Evolutionary conservation across 495 filamentous ascomycete genomes (phyloP), one percentile per base, ranked within the genome.

Genomic region (Clohesyomyces aquaticus): DNA sequence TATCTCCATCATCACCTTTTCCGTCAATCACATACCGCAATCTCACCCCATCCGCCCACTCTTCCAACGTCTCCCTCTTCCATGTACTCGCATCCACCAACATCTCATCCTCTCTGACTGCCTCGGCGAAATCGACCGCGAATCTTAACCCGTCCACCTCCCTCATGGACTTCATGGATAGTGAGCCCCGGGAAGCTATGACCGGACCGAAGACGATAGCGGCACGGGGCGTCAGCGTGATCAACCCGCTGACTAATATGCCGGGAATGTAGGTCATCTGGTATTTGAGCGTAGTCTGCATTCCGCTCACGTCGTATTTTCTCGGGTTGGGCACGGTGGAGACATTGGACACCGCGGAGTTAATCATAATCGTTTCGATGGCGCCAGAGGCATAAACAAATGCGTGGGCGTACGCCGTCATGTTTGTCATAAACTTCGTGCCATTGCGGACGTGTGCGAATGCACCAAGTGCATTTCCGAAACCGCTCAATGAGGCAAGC

Each of bases 191-290:
- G 19, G 10, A 11, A 12, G 8, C 10, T 49, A 12, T 22, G 10
- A 21, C 19, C 11, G 21, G 9, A 8, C 45, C 45, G 11, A 49
- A 8, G 8, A 49, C 45, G 19, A 49, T 49, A 21, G 19, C 19
- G 21, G 45, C 9, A 49, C 45, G 21, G 11, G 19, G 19, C 10
- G 19, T 49, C 8, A 21, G 8, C 8, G 10, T 21, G 45, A 49
- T 10, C 9, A 49, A 19, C 19, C 45, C 45, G 12, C 10, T 10
- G 19, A 49, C 9, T 8, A 49, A 19, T 21, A 49, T 10, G 12
- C 45, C 45, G 19, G 45, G 45, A 12, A 49, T 22, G 45, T 49
- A 49, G 12, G 45, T 49, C 10, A 49, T 49, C 10, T 21, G 45
- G 19, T 49, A 49, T 19, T 49, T 49, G 11, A 49, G 12, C 10